Base-by-base conservation (phyloP, 805 yeast species). In the Saturnispora serradocipensis region DNA sequence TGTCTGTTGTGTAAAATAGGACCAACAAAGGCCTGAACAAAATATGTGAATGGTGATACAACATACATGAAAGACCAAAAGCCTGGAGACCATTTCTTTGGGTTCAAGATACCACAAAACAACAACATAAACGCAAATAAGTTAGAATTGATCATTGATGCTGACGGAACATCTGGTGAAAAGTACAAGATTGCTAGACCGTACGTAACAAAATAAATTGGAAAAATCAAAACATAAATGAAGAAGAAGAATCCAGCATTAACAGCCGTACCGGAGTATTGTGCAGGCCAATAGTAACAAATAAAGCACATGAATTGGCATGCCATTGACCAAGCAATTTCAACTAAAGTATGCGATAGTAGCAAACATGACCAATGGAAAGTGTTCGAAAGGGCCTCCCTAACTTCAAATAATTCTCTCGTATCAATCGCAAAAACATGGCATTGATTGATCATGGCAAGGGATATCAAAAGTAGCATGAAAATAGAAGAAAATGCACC, bases 61-160 rank as follows among this genome's bases (percentile, higher is more conserved):
- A 81, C 77, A 72, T 84, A 81, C 88, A 86, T 83, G 67, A 83
- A 86, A 46, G 77, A 79, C 93, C 93, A 86, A 72, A 86, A 86
- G 4, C 84, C 81, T 30, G 93, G 90, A 76, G 86, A 77, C 54
- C 72, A 70, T 15, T 58, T 48, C 20, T 64, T 65, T 30, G 86
- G 84, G 58, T 81, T 85, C 56, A 81, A 68, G 49, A 83, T 81
- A 69, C 88, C 87, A 65, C 85, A 74, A 71, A 85, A 84, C 39
- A 81, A 70, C 53, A 83, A 73, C 66, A 78, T 67, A 61, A 83
- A 74, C 15, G 84, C 70, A 62, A 80, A 75, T 58, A 79, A 69
- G 59, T 83, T 67, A 38, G 84, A 74, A 48, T 77, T 70, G 45
- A 82, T 69, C 59, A 81, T 80, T 28, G 79, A 76, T 13, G 88